Evolutionary conservation across 2,329 filamentous ascomycete genomes (phyloP).

Genomic region (Cladosporium sp.): DNA sequence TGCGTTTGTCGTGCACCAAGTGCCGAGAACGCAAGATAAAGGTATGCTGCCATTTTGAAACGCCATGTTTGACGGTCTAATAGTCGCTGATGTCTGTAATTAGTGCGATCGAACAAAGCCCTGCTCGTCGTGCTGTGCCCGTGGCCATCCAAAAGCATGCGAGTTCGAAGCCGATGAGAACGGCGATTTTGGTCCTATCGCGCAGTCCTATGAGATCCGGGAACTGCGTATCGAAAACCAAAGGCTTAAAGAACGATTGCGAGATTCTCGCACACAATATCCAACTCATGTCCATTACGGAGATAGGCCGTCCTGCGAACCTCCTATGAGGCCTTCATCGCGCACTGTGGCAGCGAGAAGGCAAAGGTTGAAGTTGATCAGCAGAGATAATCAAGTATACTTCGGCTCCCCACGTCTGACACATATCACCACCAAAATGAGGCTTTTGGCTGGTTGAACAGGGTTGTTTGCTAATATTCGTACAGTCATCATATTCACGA

Average conservation of each 20-base stretch:
- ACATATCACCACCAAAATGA: too few species aligned
- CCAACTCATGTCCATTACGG: too few species aligned
- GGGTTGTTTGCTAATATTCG: too few species aligned
- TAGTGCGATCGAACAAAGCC: conserved; percentile 48
- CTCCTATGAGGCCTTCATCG: too few species aligned
- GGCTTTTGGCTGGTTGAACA: too few species aligned
- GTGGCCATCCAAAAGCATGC: conserved; percentile 44
- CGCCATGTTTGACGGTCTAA: conserved; percentile 1
- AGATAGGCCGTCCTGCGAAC: too few species aligned
- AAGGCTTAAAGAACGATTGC: conserved; percentile 40
- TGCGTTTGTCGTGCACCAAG: conserved; percentile 47
- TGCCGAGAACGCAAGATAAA: conserved; percentile 48
- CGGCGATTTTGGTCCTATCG: conserved; percentile 42
- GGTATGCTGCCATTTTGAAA: conserved; percentile 28
- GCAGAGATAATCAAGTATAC: too few species aligned
- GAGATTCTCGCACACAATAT: conserved; percentile 27
- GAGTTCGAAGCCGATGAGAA: conserved; percentile 43
- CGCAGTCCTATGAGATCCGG: conserved; percentile 45
- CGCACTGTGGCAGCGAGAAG: too few species aligned
- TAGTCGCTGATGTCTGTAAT: conserved; percentile 8
- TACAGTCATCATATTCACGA: too few species aligned
- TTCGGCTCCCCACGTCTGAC: too few species aligned
- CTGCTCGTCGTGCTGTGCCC: conserved; percentile 45
- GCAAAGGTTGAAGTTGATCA: too few species aligned
- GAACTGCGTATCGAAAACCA: conserved; percentile 44